Conservation (phyloP, 202 grass and related monocot genomes). For the Musa balbisiana region DNA sequence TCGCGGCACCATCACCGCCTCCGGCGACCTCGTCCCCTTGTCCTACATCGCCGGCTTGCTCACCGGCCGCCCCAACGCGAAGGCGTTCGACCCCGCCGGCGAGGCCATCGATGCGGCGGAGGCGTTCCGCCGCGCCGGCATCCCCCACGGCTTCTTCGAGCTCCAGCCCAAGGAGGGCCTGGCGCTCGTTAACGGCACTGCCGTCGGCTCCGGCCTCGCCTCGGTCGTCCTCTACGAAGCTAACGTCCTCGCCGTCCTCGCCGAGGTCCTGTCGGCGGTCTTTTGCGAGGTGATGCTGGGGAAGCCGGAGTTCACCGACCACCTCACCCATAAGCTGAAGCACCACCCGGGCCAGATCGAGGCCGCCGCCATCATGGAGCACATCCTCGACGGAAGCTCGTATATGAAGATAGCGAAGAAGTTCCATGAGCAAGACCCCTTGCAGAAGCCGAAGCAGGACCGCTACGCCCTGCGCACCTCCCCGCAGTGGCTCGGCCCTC, state of each 20-base stretch:
- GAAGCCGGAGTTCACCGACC: slow-evolving; percentile 10
- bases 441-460: slow-evolving; percentile 7
- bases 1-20: slow-evolving; percentile 17
- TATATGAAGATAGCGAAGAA: slow-evolving; percentile 6
- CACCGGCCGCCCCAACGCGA: neutral
- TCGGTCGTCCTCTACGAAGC: slow-evolving; percentile 71
- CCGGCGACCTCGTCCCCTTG: neutral
- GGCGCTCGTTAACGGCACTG: slow-evolving; percentile 76
- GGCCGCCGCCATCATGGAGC: slow-evolving; percentile 10
- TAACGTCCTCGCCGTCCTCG: slow-evolving; percentile 50
- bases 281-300: slow-evolving; percentile 90
- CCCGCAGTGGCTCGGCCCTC: slow-evolving; percentile 15
- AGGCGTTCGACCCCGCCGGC: slow-evolving; percentile 42
- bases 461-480: slow-evolving; percentile 9
- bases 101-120: slow-evolving; percentile 41
- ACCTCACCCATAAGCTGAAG: slow-evolving; percentile 12
- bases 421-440: slow-evolving; percentile 13
- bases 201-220: slow-evolving; percentile 63
- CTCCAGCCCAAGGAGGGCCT: slow-evolving; percentile 86
- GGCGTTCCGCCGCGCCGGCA: slow-evolving; percentile 60
- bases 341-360: slow-evolving; percentile 12
- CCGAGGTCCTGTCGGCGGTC: slow-evolving; percentile 52
- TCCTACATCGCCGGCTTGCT: slow-evolving; percentile 5
- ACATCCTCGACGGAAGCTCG: slow-evolving; percentile 8
- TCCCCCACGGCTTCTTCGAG: slow-evolving; percentile 62